A percentile compares a stretch with the other conserved stretches of the same genome.
Conservation (phyloP, 1,139 yeast species). For the Geotrichum bryndzae region DNA sequence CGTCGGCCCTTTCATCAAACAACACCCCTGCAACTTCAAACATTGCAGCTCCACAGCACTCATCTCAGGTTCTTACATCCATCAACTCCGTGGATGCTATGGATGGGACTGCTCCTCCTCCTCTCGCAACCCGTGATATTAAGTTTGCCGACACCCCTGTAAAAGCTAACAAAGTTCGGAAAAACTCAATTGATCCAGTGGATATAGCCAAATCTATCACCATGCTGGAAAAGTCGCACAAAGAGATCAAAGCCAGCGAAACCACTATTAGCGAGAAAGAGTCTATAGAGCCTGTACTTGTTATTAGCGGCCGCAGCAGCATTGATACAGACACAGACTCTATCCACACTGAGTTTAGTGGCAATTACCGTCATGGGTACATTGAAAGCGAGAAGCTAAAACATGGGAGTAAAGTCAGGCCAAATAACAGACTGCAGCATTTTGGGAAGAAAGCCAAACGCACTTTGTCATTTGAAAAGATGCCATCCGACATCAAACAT, state of each 20-base stretch:
- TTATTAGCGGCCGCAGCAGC: not conserved
- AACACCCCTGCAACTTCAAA: not conserved
- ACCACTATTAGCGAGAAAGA: not conserved
- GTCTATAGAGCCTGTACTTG: not conserved
- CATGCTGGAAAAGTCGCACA: not conserved
- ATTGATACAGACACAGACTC: not conserved
- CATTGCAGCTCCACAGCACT: not conserved
- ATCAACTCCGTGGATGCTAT: not conserved
- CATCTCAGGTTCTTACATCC: not conserved
- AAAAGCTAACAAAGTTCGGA: not conserved
- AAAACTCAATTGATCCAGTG: not conserved
- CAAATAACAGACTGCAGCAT: not conserved
- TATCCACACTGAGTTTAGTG: not conserved
- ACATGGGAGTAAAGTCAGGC: not conserved
- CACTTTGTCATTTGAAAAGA: slow-evolving; percentile 68
- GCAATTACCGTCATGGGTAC: not conserved
- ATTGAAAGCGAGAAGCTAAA: not conserved
- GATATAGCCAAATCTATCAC: slow-evolving; percentile 2
- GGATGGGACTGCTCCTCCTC: not conserved
- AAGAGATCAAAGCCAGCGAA: not conserved
- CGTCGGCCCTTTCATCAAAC: not conserved
- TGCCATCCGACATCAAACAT: slow-evolving; percentile 59
- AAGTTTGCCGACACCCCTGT: slow-evolving; percentile 6
- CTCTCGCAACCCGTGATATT: slow-evolving; percentile 5
- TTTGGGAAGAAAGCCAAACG: slow-evolving; percentile 42